Conservation (phyloP, 257 asterid genomes). For the Fraxinus americana region DNA sequence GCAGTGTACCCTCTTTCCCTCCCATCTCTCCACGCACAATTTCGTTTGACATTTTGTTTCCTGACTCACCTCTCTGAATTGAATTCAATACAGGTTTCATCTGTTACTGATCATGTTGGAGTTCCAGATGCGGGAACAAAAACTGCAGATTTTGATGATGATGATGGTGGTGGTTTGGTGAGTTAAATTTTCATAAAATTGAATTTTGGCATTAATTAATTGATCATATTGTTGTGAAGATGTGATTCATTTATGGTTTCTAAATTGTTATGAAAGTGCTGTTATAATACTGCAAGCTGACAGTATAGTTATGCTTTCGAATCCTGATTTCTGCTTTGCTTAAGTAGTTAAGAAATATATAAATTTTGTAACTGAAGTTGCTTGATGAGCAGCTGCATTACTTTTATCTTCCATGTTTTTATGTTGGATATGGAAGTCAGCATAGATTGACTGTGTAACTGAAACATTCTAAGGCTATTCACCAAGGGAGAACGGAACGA, state of each 20-base stretch:
- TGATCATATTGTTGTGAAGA: not conserved
- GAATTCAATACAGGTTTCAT: conserved; percentile 69
- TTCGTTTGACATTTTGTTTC: not conserved
- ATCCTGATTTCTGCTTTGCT: not conserved
- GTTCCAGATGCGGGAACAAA: conserved; percentile 88
- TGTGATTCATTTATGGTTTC: not conserved
- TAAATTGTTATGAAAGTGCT: not conserved
- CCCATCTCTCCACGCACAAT: not conserved
- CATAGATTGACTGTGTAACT: not conserved
- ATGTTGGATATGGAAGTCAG: not conserved
- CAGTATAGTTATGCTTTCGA: not conserved
- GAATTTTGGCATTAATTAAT: conserved; percentile 12
- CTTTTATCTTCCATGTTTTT: not conserved
- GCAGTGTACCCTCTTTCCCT: not conserved
- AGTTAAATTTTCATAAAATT: conserved; percentile 32
- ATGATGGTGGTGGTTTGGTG: conserved; percentile 99
- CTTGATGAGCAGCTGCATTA: not conserved
- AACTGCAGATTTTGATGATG: conserved; percentile 99
- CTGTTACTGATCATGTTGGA: conserved; percentile 86
- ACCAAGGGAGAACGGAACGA: no score
- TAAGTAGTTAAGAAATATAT: not conserved
- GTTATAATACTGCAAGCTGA: not conserved
- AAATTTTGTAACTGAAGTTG: not conserved
- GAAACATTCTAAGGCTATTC: no score
- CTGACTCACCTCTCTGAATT: conserved; percentile 15